These are phyloP conservation scores for Begonia masoniana DNA, from an alignment of 306 rosid species.

Conservation along the genomic window DNA sequence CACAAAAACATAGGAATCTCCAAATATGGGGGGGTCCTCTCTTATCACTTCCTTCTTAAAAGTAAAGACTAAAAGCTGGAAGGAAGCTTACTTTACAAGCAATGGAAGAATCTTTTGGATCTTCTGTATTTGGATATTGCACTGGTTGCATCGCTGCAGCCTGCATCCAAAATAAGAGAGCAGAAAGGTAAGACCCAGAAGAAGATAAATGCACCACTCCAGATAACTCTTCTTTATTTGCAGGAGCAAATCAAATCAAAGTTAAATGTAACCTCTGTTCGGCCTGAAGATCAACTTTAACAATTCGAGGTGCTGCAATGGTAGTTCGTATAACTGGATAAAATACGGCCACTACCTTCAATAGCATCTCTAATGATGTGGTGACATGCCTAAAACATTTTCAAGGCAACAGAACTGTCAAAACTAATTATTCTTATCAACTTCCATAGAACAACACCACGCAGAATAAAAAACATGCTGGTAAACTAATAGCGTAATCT, in stretches of 20 bases:
- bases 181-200: background rate
- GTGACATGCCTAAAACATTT: conserved; percentile 52
- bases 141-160: conserved; percentile 65
- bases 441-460: too few relatives aligned
- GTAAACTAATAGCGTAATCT: too few relatives aligned
- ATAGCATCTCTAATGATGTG: conserved; percentile 67
- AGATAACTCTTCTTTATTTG: conserved; percentile 1
- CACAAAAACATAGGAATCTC: too few relatives aligned
- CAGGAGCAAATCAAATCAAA: conserved; percentile 2
- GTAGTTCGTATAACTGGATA: conserved; percentile 65
- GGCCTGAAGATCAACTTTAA: conserved; percentile 80
- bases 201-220: too few relatives aligned
- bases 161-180: conserved; percentile 26
- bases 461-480: too few relatives aligned
- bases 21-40: too few relatives aligned
- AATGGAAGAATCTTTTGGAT: conserved; percentile 62
- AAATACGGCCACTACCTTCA: conserved; percentile 85
- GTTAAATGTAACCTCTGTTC: conserved; percentile 65
- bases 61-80: too few relatives aligned
- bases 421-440: background rate
- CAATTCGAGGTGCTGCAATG: conserved; percentile 55
- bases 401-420: conserved; percentile 10
- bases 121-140: conserved; percentile 66
- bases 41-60: too few relatives aligned
- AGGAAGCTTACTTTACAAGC: conserved; percentile 47